Evolutionary conservation across 2,329 filamentous ascomycete species (phyloP).

Genomic region (Fusarium chaquense): DNA sequence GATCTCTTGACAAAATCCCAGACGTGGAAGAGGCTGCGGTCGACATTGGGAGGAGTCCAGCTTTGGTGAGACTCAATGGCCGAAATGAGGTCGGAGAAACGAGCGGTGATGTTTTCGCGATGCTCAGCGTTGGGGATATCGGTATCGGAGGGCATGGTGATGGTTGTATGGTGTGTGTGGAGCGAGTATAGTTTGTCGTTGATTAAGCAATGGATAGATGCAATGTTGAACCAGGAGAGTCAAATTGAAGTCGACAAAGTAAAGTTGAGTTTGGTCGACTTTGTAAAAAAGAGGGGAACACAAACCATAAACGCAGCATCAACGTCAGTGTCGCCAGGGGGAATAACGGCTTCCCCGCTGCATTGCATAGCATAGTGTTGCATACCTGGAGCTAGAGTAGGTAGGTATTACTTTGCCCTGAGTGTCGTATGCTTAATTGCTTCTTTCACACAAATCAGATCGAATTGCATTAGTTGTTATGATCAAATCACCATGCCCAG

Average conservation of each 20-base stretch:
- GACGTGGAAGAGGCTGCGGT: constrained; percentile 53
- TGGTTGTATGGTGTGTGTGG: not conserved
- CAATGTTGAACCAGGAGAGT: not conserved
- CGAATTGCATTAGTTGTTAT: not conserved
- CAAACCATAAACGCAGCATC: constrained; percentile 23
- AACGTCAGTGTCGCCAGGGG: constrained; percentile 22
- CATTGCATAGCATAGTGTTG: not conserved
- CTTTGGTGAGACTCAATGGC: constrained; percentile 49
- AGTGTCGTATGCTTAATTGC: constrained; percentile 31
- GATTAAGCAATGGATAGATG: not conserved
- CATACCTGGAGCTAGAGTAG: not conserved
- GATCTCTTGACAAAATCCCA: constrained; percentile 59
- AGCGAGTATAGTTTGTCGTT: not conserved
- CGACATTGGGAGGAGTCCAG: constrained; percentile 46
- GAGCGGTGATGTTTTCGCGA: constrained; percentile 45
- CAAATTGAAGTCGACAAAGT: not conserved
- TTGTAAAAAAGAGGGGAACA: constrained; percentile 3
- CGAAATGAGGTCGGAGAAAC: constrained; percentile 46
- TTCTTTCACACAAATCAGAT: constrained; percentile 33
- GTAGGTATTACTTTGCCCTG: not conserved
- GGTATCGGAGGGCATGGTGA: constrained; percentile 37
- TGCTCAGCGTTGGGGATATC: constrained; percentile 39
- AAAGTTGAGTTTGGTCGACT: not conserved
- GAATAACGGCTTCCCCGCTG: constrained; percentile 37
- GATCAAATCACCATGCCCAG: constrained; percentile 5